Evolutionary conservation across 179 eudicot genomes (phyloP).

Genomic region (Drosera spatulata): DNA sequence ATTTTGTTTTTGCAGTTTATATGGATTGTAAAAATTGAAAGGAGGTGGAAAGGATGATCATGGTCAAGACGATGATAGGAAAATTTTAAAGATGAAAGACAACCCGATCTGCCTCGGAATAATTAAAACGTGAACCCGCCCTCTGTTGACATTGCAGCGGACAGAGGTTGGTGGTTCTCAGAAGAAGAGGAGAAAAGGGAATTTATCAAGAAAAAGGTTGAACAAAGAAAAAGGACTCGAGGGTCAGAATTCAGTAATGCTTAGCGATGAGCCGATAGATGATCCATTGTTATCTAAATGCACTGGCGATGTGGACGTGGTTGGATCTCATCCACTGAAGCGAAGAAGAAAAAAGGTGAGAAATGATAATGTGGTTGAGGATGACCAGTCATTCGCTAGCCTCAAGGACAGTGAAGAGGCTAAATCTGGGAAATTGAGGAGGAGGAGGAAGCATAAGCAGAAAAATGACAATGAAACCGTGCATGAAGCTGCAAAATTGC

Average conservation of each 20-base stretch:
- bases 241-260: slow-evolving; percentile 23
- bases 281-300: slow-evolving; percentile 8
- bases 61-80: no score
- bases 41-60: no score
- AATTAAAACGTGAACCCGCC: slow-evolving; percentile 9
- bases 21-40: no score
- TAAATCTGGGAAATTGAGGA: no score
- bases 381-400: no score
- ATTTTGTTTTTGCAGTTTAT: no score
- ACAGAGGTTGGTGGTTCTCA: slow-evolving; percentile 4
- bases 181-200: slow-evolving; percentile 14
- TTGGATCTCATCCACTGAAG: slow-evolving; percentile 22
- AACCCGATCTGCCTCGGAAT: slow-evolving; percentile 12
- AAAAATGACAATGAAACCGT: slow-evolving; percentile 12
- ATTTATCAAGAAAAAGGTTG: slow-evolving; percentile 5
- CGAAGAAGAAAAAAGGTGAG: slow-evolving; percentile 31
- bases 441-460: no score
- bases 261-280: slow-evolving; percentile 10
- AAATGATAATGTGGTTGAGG: slow-evolving; percentile 24
- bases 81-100: slow-evolving; percentile 2
- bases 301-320: slow-evolving; percentile 15
- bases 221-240: slow-evolving; percentile 8
- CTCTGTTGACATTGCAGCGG: slow-evolving; percentile 15
- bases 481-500: slow-evolving; percentile 64
- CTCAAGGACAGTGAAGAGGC: no score